Conservation (phyloP, 2,329 filamentous ascomycete species). For the Ceratocystis papillata region DNA sequence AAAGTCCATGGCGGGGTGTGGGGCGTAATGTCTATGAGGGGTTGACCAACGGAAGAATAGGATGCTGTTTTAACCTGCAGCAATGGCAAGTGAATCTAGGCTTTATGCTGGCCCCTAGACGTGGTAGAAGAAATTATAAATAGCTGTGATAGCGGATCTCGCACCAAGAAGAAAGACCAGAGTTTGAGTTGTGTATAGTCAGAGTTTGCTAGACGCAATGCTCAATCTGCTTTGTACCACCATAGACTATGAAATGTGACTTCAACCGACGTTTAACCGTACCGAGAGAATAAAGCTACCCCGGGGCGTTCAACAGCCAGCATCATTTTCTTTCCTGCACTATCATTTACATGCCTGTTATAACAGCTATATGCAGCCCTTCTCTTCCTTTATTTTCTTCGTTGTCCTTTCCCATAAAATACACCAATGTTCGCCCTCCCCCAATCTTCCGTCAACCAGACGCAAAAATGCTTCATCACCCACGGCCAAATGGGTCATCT, state of each 20-base stretch:
- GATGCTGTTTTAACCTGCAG: no score
- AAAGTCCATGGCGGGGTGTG: slow-evolving; percentile 50
- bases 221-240: not conserved
- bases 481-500: slow-evolving; percentile 58
- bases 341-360: not conserved
- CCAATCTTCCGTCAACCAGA: slow-evolving; percentile 40
- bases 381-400: not conserved
- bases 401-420: not conserved
- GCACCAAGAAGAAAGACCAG: not conserved
- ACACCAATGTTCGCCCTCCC: slow-evolving; percentile 38
- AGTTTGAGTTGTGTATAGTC: not conserved
- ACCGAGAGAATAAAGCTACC: not conserved
- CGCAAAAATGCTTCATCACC: slow-evolving; percentile 62
- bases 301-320: not conserved
- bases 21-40: no score
- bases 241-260: not conserved
- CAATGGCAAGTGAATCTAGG: no score
- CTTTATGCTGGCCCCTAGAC: not conserved
- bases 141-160: not conserved
- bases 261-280: slow-evolving; percentile 1
- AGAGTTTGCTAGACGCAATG: not conserved
- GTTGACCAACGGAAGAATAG: no score
- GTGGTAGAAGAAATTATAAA: not conserved
- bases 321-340: not conserved
- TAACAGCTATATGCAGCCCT: no score